A percentile compares a stretch with the other conserved stretches of the same genome.
These are phyloP conservation scores for Scenedesmus sp. DNA, from an alignment of 163 green algal genomes.

Conservation along the genomic window DNA sequence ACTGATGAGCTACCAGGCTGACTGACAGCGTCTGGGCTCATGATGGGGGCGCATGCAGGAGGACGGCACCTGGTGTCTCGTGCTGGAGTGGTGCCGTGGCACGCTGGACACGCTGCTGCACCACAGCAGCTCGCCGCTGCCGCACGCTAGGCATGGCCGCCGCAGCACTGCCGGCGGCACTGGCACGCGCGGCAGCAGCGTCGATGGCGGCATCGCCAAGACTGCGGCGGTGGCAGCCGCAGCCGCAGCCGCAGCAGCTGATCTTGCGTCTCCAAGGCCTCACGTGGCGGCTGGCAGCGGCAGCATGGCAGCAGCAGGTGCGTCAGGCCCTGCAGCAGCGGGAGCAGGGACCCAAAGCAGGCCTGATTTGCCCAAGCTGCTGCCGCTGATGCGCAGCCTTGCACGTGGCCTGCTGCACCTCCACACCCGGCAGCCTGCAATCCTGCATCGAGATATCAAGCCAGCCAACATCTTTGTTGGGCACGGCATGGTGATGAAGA, in stretches of 20 bases:
- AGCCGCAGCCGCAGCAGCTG: not conserved
- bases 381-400: slow-evolving; percentile 68
- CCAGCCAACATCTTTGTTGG: slow-evolving; percentile 68
- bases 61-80: slow-evolving; percentile 63
- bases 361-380: slow-evolving; percentile 70
- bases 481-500: slow-evolving; percentile 79
- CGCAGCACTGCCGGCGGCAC: not conserved
- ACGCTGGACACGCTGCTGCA: slow-evolving; percentile 81
- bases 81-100: slow-evolving; percentile 82
- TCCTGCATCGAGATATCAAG: slow-evolving; percentile 76
- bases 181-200: not conserved
- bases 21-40: not conserved
- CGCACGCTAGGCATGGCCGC: not conserved
- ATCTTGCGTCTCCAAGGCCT: not conserved
- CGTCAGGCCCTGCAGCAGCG: not conserved
- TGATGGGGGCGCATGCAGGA: slow-evolving; percentile 41
- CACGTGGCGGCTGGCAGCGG: not conserved
- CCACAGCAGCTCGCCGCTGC: slow-evolving; percentile 55
- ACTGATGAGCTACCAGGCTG: slow-evolving; percentile 44
- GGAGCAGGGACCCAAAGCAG: not conserved
- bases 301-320: not conserved
- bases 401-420: slow-evolving; percentile 74
- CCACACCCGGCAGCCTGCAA: slow-evolving; percentile 61
- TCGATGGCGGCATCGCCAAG: not conserved
- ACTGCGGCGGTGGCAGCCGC: not conserved